Conservation (phyloP, 768 basidiomycete genomes). For the Inosperma sp. region DNA sequence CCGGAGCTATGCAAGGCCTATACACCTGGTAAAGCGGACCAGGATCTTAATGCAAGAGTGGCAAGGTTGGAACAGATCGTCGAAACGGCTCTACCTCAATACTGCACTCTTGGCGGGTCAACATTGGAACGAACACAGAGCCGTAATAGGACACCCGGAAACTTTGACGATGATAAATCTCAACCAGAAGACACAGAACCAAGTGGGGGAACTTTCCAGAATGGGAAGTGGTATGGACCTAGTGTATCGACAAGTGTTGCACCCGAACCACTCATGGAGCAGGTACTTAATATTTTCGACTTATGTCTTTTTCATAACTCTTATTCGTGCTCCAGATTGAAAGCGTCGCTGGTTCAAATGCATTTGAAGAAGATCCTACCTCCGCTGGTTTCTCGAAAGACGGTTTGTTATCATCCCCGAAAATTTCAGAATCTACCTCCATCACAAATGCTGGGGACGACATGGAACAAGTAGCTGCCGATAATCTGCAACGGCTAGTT, state of each 20-base stretch:
- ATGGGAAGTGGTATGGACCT: conserved; percentile 82
- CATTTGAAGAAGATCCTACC: conserved; percentile 19
- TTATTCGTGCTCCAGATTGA: conserved; percentile 39
- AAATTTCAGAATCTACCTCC: conserved; percentile 11
- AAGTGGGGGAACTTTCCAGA: conserved; percentile 71
- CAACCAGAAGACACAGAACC: conserved; percentile 75
- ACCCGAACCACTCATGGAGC: conserved; percentile 72
- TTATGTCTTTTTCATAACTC: neutral
- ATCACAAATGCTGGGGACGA: conserved; percentile 37
- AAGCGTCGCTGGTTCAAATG: conserved; percentile 44
- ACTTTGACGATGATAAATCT: conserved; percentile 67
- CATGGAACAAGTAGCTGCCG: conserved; percentile 57
- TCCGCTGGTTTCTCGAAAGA: conserved; percentile 5
- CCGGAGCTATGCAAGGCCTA: conserved; percentile 86
- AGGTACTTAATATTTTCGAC: conserved; percentile 39
- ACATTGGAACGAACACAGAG: conserved; percentile 27
- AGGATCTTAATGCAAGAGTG: conserved; percentile 71
- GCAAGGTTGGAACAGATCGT: conserved; percentile 77
- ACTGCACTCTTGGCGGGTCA: conserved; percentile 43
- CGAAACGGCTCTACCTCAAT: conserved; percentile 75
- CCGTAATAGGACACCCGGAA: conserved; percentile 46
- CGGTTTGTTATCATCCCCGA: conserved; percentile 4
- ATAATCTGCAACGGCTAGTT: conserved; percentile 80
- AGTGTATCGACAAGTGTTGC: conserved; percentile 82
- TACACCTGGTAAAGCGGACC: conserved; percentile 81